Conservation (phyloP, 345 rosid genomes). For the Murraya koenigii region DNA sequence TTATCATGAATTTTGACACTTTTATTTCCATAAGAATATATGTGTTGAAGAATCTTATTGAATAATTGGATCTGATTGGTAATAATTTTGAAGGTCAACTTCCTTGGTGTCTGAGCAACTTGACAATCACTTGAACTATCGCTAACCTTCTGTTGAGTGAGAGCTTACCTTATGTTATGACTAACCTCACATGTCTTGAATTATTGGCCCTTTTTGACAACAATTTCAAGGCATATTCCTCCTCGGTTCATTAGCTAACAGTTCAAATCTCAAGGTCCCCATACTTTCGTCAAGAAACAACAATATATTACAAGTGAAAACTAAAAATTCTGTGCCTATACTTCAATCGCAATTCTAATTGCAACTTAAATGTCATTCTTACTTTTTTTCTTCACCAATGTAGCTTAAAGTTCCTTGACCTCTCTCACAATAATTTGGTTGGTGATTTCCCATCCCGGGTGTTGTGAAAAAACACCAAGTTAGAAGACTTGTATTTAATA, state of each 20-base stretch:
- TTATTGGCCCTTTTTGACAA: not conserved
- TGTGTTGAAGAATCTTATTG: not conserved
- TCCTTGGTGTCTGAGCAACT: not conserved
- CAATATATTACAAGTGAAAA: not conserved
- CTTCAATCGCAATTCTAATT: slow-evolving; percentile 10
- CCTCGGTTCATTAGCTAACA: not conserved
- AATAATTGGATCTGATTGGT: too few species aligned
- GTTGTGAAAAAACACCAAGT: not conserved
- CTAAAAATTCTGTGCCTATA: not conserved
- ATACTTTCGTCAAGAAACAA: too few species aligned
- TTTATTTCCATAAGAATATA: too few species aligned
- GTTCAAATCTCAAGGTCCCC: too few species aligned
- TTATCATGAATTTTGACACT: too few species aligned
- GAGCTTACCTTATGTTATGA: not conserved
- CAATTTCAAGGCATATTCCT: not conserved
- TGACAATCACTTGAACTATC: too few species aligned
- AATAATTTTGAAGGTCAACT: not conserved
- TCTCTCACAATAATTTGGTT: not conserved
- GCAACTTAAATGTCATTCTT: not conserved
- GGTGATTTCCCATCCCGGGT: not conserved
- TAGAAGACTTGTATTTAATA: not conserved
- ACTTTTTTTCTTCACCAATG: not conserved
- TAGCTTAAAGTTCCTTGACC: not conserved
- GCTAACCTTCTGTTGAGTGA: not conserved
- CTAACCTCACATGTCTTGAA: not conserved